Conservation (phyloP, 371 early-diverging fungal genomes). For the Mucor plumbeus region DNA sequence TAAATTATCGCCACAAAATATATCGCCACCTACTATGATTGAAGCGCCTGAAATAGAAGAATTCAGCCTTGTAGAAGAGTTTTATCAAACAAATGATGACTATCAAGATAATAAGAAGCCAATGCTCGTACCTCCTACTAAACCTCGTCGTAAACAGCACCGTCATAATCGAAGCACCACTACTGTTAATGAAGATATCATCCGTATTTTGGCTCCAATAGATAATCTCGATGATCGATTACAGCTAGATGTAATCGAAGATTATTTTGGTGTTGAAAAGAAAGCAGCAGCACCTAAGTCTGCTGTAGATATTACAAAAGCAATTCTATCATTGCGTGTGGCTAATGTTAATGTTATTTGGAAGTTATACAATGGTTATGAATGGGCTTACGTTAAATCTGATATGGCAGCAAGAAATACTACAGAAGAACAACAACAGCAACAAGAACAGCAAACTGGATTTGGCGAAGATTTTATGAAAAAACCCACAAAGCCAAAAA, state of each 20-base stretch:
- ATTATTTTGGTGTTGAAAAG: constrained; percentile 60
- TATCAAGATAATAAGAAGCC: neutral
- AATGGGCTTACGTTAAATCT: constrained; percentile 47
- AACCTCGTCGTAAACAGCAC: constrained; percentile 38
- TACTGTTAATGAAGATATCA: constrained; percentile 22
- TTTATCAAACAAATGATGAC: constrained; percentile 29
- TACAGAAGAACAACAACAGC: neutral
- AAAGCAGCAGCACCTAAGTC: constrained; percentile 28
- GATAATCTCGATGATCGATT: constrained; percentile 25
- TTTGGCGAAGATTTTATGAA: constrained; percentile 3
- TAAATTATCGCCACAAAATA: constrained; percentile 11
- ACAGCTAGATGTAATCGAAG: constrained; percentile 59
- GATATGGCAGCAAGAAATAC: constrained; percentile 19
- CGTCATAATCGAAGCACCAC: constrained; percentile 1
- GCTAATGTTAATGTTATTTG: constrained; percentile 64
- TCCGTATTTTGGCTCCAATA: constrained; percentile 2
- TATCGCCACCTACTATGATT: constrained; percentile 23
- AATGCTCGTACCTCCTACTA: constrained; percentile 23
- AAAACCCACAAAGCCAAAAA: constrained; percentile 13
- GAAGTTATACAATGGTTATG: constrained; percentile 70
- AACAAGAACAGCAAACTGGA: constrained; percentile 15
- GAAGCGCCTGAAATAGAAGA: constrained; percentile 30
- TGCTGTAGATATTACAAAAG: constrained; percentile 31
- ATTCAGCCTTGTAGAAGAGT: constrained; percentile 61
- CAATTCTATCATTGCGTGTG: constrained; percentile 56